These are phyloP conservation scores for Blastocystis sp. DNA, from an alignment of 352 stramenopile genomes.

Conservation along the genomic window DNA sequence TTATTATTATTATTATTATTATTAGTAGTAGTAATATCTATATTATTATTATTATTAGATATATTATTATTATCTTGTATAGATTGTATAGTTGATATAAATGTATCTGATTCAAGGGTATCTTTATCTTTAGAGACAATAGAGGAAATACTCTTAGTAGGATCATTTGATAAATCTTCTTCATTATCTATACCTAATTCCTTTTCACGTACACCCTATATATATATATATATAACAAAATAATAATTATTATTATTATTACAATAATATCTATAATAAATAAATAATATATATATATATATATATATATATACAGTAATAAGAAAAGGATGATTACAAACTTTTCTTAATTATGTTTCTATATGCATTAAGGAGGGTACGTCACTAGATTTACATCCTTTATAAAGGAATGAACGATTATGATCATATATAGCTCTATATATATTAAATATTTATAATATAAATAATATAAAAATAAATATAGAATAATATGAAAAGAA, in stretches of 20 bases:
- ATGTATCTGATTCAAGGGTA: not conserved
- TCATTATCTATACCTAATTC: slow-evolving; percentile 8
- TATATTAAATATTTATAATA: not conserved
- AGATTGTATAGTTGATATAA: not conserved
- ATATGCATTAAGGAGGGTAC: slow-evolving; percentile 59
- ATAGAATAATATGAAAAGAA: not conserved
- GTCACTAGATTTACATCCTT: slow-evolving; percentile 22
- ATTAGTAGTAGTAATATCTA: no score
- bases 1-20: no score
- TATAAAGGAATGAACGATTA: slow-evolving; percentile 50
- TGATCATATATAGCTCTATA: slow-evolving; percentile 59
- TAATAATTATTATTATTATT: slow-evolving; percentile 3
- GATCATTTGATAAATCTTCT: not conserved
- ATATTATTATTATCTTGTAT: no score
- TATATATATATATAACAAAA: not conserved
- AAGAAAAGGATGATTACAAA: slow-evolving; percentile 72
- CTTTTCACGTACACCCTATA: slow-evolving; percentile 31
- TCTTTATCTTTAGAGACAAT: not conserved
- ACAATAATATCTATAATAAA: not conserved
- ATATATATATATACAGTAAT: slow-evolving; percentile 47
- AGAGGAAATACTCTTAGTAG: not conserved
- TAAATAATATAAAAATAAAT: not conserved
- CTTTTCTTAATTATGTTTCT: slow-evolving; percentile 75
- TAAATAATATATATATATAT: not conserved
- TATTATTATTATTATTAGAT: no score